These are phyloP conservation scores for Macrocystidia cucumis DNA, from an alignment of 1,284 basidiomycete genomes.

Conservation along the genomic window DNA sequence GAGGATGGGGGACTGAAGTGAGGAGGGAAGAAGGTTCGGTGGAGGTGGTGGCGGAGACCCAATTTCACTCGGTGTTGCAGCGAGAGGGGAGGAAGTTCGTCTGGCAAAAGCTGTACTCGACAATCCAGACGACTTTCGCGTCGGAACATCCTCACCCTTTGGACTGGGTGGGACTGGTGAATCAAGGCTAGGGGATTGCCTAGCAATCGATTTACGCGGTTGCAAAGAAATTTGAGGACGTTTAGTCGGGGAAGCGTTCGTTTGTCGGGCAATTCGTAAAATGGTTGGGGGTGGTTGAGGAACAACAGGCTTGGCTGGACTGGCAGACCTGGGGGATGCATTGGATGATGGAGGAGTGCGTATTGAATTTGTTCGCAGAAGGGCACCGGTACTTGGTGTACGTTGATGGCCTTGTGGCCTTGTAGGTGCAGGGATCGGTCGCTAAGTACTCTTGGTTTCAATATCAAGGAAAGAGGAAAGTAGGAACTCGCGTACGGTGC, in stretches of 20 bases:
- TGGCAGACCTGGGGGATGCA: constrained; percentile 34
- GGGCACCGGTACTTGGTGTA: constrained; percentile 24
- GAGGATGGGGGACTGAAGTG: neutral
- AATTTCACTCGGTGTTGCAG: constrained; percentile 15
- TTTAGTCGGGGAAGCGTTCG: constrained; percentile 31
- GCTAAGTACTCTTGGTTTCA: constrained; percentile 13
- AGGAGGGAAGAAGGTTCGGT: neutral
- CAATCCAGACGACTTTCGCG: constrained; percentile 10
- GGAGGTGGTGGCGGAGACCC: constrained; percentile 9
- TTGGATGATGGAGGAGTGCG: constrained; percentile 28
- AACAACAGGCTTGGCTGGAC: constrained; percentile 31
- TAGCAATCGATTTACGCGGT: constrained; percentile 28
- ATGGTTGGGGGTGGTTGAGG: constrained; percentile 14
- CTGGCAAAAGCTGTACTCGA: constrained; percentile 12
- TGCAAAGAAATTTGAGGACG: constrained; percentile 22
- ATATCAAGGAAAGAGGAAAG: constrained; percentile 1
- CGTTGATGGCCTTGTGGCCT: constrained; percentile 34
- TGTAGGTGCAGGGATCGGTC: constrained; percentile 14
- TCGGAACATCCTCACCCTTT: constrained; percentile 13
- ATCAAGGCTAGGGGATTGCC: constrained; percentile 23
- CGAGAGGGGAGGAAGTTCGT: constrained; percentile 29
- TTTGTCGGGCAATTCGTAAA: constrained; percentile 17
- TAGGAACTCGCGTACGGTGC: constrained; percentile 10
- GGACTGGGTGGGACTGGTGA: constrained; percentile 15
- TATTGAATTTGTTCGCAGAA: constrained; percentile 27